Conservation (phyloP, 805 yeast species). For the Saccharomyces kudriavzevii region DNA sequence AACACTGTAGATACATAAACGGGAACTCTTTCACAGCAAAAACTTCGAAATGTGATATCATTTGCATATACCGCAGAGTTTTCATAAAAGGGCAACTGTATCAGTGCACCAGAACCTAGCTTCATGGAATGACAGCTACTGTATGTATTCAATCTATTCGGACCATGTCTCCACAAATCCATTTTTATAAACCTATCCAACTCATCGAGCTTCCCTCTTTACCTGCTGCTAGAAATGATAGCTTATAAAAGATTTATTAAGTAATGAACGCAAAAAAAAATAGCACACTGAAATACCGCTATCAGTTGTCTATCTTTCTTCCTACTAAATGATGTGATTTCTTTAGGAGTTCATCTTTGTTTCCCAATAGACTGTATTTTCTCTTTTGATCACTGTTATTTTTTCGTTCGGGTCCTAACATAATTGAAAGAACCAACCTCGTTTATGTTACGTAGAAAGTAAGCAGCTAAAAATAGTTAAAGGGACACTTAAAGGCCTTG, state of each 20-base stretch:
- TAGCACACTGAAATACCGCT: neutral
- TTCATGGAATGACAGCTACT: constrained; percentile 27
- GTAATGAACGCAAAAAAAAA: neutral
- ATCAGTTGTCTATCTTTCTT: neutral
- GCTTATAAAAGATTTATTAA: neutral
- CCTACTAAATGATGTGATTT: neutral
- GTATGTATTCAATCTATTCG: constrained; percentile 7
- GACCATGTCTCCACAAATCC: neutral
- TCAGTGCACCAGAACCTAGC: constrained; percentile 30
- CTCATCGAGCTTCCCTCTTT: neutral
- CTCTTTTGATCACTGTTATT: neutral
- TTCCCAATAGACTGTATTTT: neutral
- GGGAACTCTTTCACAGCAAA: constrained; percentile 31
- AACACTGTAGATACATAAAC: constrained; percentile 30
- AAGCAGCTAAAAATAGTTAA: neutral
- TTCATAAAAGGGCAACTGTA: constrained; percentile 9
- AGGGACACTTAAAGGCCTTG: neutral
- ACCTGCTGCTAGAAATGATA: neutral
- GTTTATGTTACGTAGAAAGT: neutral
- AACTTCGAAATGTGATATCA: constrained; percentile 23
- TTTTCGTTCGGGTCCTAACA: neutral
- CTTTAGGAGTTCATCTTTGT: neutral
- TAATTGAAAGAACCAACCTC: neutral
- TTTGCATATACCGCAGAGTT: constrained; percentile 11
- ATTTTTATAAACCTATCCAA: neutral